Evolutionary conservation across 2,329 filamentous ascomycete species (phyloP).

Genomic region (Fonsecaea multimorphosa): DNA sequence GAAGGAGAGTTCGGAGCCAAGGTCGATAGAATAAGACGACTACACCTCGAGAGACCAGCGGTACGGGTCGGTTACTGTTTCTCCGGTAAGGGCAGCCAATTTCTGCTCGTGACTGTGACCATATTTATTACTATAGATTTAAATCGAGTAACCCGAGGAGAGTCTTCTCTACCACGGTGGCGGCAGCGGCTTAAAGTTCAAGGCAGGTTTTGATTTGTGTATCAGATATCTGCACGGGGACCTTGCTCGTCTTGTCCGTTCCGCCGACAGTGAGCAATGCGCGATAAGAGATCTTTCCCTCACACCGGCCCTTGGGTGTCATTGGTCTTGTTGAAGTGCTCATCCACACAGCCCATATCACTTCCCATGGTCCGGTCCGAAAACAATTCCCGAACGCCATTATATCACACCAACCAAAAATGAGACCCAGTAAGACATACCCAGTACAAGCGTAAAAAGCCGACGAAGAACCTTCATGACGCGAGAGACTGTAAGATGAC

Average conservation of each 20-base stretch:
- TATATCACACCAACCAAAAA: not conserved
- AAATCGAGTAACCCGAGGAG: no score
- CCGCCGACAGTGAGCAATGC: not conserved
- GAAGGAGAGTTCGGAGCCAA: no score
- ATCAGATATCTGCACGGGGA: constrained; percentile 4
- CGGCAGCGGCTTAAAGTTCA: not conserved
- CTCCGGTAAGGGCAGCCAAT: no score
- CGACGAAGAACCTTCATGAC: constrained; percentile 4
- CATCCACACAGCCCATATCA: not conserved
- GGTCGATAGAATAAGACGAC: no score
- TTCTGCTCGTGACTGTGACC: no score
- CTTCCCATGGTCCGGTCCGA: not conserved
- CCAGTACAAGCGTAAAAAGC: not conserved
- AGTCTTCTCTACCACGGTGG: no score
- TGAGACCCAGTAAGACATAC: constrained; percentile 1
- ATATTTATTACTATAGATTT: no score
- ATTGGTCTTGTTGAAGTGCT: not conserved
- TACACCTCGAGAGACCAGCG: no score
- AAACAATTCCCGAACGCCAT: not conserved
- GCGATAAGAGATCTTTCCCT: not conserved
- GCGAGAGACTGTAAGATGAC: constrained; percentile 3
- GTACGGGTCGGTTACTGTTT: no score
- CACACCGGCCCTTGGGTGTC: not conserved
- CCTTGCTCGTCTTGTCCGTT: not conserved
- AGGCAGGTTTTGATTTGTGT: constrained; percentile 7